Conservation (phyloP, 495 filamentous ascomycete species). For the Cairneyella variabilis region DNA sequence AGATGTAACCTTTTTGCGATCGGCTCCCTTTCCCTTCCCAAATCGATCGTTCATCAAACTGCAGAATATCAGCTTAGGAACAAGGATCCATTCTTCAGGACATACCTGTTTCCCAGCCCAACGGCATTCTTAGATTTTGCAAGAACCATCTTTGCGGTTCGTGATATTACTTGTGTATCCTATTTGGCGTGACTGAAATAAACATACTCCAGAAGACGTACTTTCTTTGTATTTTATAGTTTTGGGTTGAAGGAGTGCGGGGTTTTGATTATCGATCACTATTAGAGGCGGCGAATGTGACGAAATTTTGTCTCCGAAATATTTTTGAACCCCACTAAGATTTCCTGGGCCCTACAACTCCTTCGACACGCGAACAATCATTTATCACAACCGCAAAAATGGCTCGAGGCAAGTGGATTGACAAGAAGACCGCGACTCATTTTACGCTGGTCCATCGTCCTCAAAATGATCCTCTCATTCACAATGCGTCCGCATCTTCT, state of each 20-base stretch:
- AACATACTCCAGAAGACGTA: too few species aligned
- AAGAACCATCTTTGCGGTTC: conserved; percentile 78
- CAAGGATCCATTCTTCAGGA: not conserved
- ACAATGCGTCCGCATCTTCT: conserved; percentile 76
- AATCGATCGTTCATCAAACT: conserved; percentile 29
- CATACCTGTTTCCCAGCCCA: conserved; percentile 73
- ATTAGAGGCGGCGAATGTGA: conserved; percentile 12
- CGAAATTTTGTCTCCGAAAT: conserved; percentile 21
- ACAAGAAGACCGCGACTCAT: conserved; percentile 90
- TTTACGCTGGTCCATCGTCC: conserved; percentile 93
- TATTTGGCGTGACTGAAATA: too few species aligned
- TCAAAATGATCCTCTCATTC: conserved; percentile 93
- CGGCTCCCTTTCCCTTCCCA: conserved; percentile 78
- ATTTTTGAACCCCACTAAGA: conserved; percentile 15
- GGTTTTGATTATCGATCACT: conserved; percentile 20
- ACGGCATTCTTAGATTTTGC: conserved; percentile 94
- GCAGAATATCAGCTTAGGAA: conserved; percentile 25
- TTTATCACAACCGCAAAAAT: conserved; percentile 59
- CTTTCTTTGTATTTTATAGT: too few species aligned
- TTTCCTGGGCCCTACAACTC: not conserved
- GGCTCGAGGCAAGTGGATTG: conserved; percentile 83
- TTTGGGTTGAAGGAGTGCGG: not conserved
- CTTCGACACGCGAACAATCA: too few species aligned
- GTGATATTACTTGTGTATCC: too few species aligned
- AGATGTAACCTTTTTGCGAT: conserved; percentile 56